Base-by-base conservation (phyloP, 305 asterid species). In the Plantago coronopus region DNA sequence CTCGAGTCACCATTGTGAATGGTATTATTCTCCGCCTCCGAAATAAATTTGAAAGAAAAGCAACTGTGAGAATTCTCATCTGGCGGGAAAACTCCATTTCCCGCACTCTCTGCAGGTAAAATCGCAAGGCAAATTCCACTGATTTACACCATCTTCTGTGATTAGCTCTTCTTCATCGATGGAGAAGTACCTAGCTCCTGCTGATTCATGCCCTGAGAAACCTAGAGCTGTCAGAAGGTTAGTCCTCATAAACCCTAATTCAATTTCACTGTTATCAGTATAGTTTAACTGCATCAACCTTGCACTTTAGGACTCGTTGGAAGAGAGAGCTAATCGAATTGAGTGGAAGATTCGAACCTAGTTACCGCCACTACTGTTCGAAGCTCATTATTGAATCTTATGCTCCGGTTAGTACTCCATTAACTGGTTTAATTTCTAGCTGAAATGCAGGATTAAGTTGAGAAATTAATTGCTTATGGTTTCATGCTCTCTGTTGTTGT, bases 281-380 rank as follows among this genome's bases (percentile, higher is more conserved):
- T 15, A 2, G 50, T 16, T 7, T n/a, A 17, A 44, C 45, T 59
- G 1, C 3, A 23, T 22, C 2, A 14, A 1, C 16, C 23, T 3
- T 64, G 8, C 53, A 48, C 57, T 66, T 56, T 57, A 91, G 96
- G 83, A 58, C 47, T 37, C 80, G 63, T 21, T 88, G 95, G 98
- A 76, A 72, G 81, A 79, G 96, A 73, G 77, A 76, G 53, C 66
- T 84, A 25, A 48, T 78, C 8, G 96, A 91, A 76, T 69, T 91
- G 61, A 78, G 71, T 15, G 98, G 98, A 17, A 82, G 76, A 57
- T 62, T 80, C 21, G 84, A 78, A 25, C 79, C 84, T 1, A 74
- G 60, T 45, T 84, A 77, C 59, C 86, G 88, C 57, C 98, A 83
- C 53, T 55, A 72, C 51, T 69, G 75, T 17, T 79, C 78, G 54